Percentiles rank a stretch among this genome's conserved stretches.
These are phyloP conservation scores for Backusella circina DNA, from an alignment of 192 early-diverging fungal species.

Conservation along the genomic window DNA sequence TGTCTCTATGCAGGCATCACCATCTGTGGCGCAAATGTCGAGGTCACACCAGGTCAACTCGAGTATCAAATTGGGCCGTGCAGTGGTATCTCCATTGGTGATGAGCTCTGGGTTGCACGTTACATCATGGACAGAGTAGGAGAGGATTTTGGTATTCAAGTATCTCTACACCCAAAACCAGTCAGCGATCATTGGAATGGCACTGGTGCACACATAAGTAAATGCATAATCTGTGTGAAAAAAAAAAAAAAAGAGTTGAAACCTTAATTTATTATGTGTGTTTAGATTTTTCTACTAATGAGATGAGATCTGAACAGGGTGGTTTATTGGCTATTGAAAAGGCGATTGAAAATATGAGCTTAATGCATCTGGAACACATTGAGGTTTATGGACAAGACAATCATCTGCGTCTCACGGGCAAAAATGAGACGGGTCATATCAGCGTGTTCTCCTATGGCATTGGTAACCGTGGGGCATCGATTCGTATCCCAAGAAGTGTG, in stretches of 20 bases:
- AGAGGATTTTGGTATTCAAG: constrained; percentile 48
- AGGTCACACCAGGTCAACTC: constrained; percentile 52
- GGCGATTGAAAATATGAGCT: constrained; percentile 47
- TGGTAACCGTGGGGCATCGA: constrained; percentile 54
- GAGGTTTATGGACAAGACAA: constrained; percentile 55
- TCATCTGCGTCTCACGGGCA: constrained; percentile 46
- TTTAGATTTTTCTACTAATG: constrained; percentile 40
- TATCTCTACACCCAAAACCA: constrained; percentile 52
- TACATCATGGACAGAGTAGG: constrained; percentile 45
- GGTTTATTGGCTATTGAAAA: constrained; percentile 47
- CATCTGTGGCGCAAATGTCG: constrained; percentile 49
- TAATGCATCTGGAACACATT: constrained; percentile 45
- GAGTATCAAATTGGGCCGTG: constrained; percentile 52
- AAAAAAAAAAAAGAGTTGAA: neutral
- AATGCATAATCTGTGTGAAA: neutral
- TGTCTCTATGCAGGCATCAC: constrained; percentile 49
- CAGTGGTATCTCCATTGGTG: constrained; percentile 40
- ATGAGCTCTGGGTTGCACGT: constrained; percentile 49
- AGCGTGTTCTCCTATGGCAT: constrained; percentile 46
- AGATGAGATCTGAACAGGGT: constrained; percentile 40
- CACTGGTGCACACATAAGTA: constrained; percentile 48
- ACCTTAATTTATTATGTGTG: neutral
- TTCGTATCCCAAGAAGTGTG: constrained; percentile 53
- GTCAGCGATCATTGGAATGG: constrained; percentile 54
- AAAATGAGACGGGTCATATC: constrained; percentile 53